These are phyloP conservation scores for Fomitopsis pinicola DNA, from an alignment of 1,284 basidiomycete species.

Conservation along the genomic window DNA sequence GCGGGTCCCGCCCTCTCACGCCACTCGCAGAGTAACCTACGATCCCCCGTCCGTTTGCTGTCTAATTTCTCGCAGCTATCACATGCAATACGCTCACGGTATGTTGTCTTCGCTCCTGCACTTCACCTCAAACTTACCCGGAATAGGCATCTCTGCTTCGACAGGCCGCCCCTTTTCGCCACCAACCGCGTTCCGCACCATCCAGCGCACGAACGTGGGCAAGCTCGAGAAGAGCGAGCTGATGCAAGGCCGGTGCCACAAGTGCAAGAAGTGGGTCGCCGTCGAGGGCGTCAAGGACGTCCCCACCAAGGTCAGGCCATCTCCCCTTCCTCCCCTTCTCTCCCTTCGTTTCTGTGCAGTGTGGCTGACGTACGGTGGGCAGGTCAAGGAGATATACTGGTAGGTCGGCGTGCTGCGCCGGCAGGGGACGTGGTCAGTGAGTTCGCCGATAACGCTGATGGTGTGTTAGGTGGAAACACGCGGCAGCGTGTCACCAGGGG, in stretches of 20 bases:
- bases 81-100: constrained; percentile 79
- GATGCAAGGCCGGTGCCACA: constrained; percentile 72
- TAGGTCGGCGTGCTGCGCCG: constrained; percentile 26
- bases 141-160: constrained; percentile 54
- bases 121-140: not conserved
- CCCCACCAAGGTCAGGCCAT: constrained; percentile 52
- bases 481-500: constrained; percentile 63
- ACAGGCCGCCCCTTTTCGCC: constrained; percentile 72
- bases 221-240: constrained; percentile 58
- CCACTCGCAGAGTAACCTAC: constrained; percentile 13
- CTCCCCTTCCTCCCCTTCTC: not conserved
- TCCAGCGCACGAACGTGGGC: constrained; percentile 37
- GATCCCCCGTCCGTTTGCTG: not conserved
- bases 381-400: constrained; percentile 77
- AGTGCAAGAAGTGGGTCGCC: constrained; percentile 65
- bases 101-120: constrained; percentile 7
- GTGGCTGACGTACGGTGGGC: not conserved
- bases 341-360: not conserved
- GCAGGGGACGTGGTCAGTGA: not conserved
- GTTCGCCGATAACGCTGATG: not conserved
- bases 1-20: not conserved
- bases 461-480: constrained; percentile 72
- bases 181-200: constrained; percentile 56
- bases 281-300: constrained; percentile 70
- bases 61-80: constrained; percentile 45